Evolutionary conservation across 495 filamentous ascomycete genomes (phyloP), one percentile per base, ranked within the genome.

Genomic region (Tuber borchii): DNA sequence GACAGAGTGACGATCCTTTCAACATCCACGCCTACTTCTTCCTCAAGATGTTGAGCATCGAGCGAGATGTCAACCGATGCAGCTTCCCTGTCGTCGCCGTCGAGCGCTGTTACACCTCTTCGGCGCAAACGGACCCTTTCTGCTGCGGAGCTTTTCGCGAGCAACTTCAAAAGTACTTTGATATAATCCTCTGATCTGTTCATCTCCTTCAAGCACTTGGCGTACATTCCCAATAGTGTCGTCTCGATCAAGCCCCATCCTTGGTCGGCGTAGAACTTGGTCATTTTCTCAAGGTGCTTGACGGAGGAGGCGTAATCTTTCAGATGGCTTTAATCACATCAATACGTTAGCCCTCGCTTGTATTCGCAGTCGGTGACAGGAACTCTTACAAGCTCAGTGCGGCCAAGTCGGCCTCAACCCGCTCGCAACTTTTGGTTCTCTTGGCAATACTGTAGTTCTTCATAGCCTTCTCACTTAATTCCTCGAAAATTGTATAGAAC

Each of bases 371-470:
- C 17, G 81, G 45, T 69, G 46, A 56, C 42, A 68, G 73, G 86
- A 17, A 31, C 40, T 70, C 89, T 76, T 86, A 89, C 85, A 91
- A 96, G 84, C 93, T 92, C 72, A 97, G 85, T 17, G 93, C 87
- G 9, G 95, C 95, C 40, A 98, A 88, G 83, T 99, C 95, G 22
- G 93, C 91, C 83, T 94, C 89, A 69, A 90, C 89, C 45, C 89
- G 87, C 77, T 96, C 90, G 0, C 90, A 90, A 31, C 92, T 92
- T 77, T 95, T 91, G 2, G 84, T 86, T 76, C 92, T 91, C 61
- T 90, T 91, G 19, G 93, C 95, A 12, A 93, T 87, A 45, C 89
- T 88, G 82, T 91, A 93, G 83, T 85, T 85, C n/a, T 83, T 86
- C 75, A 88, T 84, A 31, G 87, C 84, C 61, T 84, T 78, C 45